Conservation (phyloP, 495 filamentous ascomycete genomes). For the Aspergillus taichungensis region DNA sequence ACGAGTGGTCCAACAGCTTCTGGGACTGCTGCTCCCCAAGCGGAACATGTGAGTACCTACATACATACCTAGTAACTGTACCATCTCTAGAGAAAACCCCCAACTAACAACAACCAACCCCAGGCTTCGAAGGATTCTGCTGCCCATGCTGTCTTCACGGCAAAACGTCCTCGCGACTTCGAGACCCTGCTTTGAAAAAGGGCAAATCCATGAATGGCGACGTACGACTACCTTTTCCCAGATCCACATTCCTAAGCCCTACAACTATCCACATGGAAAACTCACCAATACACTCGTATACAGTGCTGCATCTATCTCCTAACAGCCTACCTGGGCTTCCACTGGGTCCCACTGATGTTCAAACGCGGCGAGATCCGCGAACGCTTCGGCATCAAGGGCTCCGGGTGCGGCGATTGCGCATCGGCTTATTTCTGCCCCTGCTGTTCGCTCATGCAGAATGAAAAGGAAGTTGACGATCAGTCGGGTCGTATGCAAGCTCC, state of each 20-base stretch:
- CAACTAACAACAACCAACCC: constrained; percentile 3
- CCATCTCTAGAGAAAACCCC: not conserved
- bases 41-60: constrained; percentile 11
- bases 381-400: constrained; percentile 46
- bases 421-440: constrained; percentile 40
- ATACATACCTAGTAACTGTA: not conserved
- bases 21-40: constrained; percentile 19
- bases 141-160: constrained; percentile 48
- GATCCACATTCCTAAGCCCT: too few relatives aligned
- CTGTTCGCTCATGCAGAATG: constrained; percentile 46
- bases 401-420: constrained; percentile 41
- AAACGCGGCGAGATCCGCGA: constrained; percentile 47
- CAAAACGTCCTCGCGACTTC: constrained; percentile 37
- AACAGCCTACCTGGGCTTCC: constrained; percentile 23
- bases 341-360: constrained; percentile 39
- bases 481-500: not conserved
- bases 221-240: constrained; percentile 32
- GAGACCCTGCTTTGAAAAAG: constrained; percentile 35
- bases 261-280: not conserved
- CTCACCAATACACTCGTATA: not conserved
- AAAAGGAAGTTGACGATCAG: constrained; percentile 39
- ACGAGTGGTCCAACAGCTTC: constrained; percentile 14
- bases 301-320: constrained; percentile 17
- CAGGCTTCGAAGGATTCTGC: constrained; percentile 35
- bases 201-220: constrained; percentile 37